Conservation (phyloP, 176 grass and related monocot species). For the Ensete glaucum region DNA sequence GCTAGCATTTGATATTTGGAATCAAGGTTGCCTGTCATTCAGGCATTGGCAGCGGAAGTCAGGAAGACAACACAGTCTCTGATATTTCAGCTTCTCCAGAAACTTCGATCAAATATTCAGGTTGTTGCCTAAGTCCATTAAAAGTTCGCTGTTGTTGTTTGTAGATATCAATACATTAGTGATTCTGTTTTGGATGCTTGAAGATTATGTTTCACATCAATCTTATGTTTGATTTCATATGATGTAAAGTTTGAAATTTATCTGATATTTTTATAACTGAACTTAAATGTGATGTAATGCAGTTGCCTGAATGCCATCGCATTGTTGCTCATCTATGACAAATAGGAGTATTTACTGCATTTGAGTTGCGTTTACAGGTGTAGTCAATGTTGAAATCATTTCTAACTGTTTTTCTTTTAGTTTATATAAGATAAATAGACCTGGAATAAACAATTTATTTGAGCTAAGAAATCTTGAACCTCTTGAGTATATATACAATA, state of each 20-base stretch:
- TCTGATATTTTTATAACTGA: not conserved
- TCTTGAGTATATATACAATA: too few species aligned
- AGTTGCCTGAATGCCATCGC: constrained; percentile 86
- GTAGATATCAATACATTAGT: not conserved
- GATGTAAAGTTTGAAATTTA: too few species aligned
- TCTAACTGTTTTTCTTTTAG: not conserved
- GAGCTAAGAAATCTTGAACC: too few species aligned
- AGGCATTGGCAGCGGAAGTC: constrained; percentile 77
- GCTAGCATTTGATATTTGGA: constrained; percentile 35
- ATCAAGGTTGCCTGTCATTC: constrained; percentile 86
- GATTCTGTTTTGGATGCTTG: too few species aligned
- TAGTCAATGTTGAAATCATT: not conserved
- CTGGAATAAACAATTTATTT: not conserved
- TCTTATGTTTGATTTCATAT: not conserved
- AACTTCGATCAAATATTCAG: constrained; percentile 98
- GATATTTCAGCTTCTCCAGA: constrained; percentile 93
- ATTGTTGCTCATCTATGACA: constrained; percentile 69
- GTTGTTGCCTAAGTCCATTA: constrained; percentile 4
- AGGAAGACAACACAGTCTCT: constrained; percentile 93
- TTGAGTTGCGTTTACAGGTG: constrained; percentile 88
- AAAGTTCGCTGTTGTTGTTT: not conserved
- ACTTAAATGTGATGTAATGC: constrained; percentile 29
- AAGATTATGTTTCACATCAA: not conserved
- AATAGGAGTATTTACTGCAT: constrained; percentile 87
- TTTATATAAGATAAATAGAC: not conserved